phyloP scores from a whole-genome alignment of 192 early-diverging fungal species.

The Mortierella alpina region DNA sequence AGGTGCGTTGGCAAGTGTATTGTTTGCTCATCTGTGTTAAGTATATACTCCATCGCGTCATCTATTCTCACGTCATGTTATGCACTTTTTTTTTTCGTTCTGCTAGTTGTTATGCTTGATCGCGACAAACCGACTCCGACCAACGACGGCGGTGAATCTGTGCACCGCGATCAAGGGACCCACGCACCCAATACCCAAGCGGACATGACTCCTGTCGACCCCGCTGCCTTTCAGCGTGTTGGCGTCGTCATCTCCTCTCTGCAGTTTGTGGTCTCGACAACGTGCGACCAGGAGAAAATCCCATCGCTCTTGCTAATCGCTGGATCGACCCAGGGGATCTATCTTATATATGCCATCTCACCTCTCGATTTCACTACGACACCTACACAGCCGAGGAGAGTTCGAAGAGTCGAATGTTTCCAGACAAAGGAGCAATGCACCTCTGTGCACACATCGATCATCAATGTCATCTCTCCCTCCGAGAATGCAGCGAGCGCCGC shows the following conservation, averaged over 20 bases:
- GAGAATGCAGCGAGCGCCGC: constrained; percentile 14
- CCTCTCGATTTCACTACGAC: not conserved
- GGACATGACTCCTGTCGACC: not conserved
- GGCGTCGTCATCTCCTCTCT: constrained; percentile 33
- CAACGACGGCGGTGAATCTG: too few species aligned
- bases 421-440: constrained; percentile 38
- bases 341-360: constrained; percentile 40
- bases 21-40: not conserved
- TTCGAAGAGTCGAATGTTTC: constrained; percentile 38
- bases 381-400: not conserved
- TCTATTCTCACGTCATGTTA: not conserved
- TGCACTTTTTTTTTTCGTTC: not conserved
- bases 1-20: constrained; percentile 1
- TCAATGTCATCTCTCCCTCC: constrained; percentile 29
- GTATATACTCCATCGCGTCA: not conserved
- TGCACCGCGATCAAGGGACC: not conserved
- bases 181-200: not conserved
- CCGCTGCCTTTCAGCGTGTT: constrained; percentile 20
- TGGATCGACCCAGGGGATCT: constrained; percentile 35
- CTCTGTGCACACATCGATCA: constrained; percentile 36
- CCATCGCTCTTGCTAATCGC: constrained; percentile 37
- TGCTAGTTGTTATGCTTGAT: constrained; percentile 34
- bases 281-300: constrained; percentile 41
- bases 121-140: constrained; percentile 14
- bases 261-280: constrained; percentile 43